A percentile compares a stretch with the other conserved stretches of the same genome.
phyloP scores from a whole-genome alignment of 1,284 basidiomycete species.

The Ganoderma boninense region DNA sequence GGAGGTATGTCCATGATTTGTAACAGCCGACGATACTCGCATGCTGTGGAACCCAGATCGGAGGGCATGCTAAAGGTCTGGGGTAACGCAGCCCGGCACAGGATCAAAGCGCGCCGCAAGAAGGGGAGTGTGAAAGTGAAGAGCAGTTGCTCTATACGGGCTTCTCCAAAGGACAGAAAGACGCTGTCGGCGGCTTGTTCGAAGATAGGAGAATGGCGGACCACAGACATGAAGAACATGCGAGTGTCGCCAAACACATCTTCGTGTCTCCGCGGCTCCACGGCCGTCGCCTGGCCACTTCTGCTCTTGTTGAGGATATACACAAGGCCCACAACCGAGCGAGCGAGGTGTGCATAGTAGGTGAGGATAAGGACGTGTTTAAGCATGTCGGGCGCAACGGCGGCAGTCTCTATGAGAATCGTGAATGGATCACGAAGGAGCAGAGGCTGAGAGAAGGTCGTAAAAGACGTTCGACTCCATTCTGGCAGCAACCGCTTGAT shows the following conservation, averaged over 20 bases:
- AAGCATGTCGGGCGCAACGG: constrained; percentile 88
- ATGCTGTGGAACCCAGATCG: constrained; percentile 42
- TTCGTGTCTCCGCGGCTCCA: constrained; percentile 58
- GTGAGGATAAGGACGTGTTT: constrained; percentile 85
- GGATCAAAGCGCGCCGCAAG: constrained; percentile 89
- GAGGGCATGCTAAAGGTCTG: constrained; percentile 62
- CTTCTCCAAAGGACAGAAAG: constrained; percentile 81
- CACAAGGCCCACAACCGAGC: constrained; percentile 84
- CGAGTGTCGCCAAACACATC: constrained; percentile 80
- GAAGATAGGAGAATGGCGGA: constrained; percentile 80
- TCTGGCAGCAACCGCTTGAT: constrained; percentile 89
- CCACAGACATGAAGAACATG: constrained; percentile 88
- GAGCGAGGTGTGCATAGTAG: constrained; percentile 89
- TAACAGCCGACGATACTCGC: constrained; percentile 87
- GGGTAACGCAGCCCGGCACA: constrained; percentile 82
- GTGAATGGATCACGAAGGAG: constrained; percentile 89
- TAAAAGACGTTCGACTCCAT: constrained; percentile 84
- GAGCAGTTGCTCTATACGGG: constrained; percentile 85
- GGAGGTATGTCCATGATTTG: constrained; percentile 80
- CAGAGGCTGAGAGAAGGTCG: constrained; percentile 80
- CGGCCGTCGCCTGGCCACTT: constrained; percentile 54
- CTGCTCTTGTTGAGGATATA: constrained; percentile 79
- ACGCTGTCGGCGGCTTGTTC: constrained; percentile 81
- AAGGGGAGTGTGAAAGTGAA: constrained; percentile 94
- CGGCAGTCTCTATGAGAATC: constrained; percentile 87